Evolutionary conservation across 129 eudicot genomes (phyloP), one percentile per base, ranked within the genome.

Genomic region (Flaveria linearis): DNA sequence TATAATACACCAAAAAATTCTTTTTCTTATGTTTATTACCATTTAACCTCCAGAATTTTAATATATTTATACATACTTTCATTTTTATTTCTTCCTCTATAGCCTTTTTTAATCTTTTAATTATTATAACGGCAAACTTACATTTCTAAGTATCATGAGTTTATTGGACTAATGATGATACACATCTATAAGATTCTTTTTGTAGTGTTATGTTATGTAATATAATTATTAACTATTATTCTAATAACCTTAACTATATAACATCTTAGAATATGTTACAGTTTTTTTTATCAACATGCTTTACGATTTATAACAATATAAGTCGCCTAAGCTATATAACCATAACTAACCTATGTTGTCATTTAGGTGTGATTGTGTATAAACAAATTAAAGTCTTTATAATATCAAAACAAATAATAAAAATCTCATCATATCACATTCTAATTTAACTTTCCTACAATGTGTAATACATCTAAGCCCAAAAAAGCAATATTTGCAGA

Each of bases 51-150:
- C 16, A 51, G 2, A 36, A 36, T 33, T 28, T 51, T 23, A 66
- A 20, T 47, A 28, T 33, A 50, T 51, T 62, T 75, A 33, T 64
- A 75, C 72, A 30, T 75, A 70, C 2, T 26, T 47, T 17, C 39
- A 66, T 52, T 41, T 65, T 65, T 23, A 13, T 30, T 18, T 26
- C n/a, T 51, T 47, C 51, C 15, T 1, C 12, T 15, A 6, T 36
- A 0, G n/a, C 4, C 47, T 45, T 12, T 60, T 15, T 23, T 13
- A 9, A 10, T 23, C 65, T 11, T 60, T 25, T 43, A 22, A 20
- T n/a, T 61, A 60, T 30, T 42, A 71, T 55, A 11, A 50, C 50
- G 46, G n/a, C 73, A 69, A 42, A 46, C 18, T 46, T 46, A 20
- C 18, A 50, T 50, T 50, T 13, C 17, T 53, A 17, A 4, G 17